Evolutionary conservation across 2,329 filamentous ascomycete species (phyloP), one percentile per base, ranked within the genome.

Genomic region (Ploettnerulaceae sp.): DNA sequence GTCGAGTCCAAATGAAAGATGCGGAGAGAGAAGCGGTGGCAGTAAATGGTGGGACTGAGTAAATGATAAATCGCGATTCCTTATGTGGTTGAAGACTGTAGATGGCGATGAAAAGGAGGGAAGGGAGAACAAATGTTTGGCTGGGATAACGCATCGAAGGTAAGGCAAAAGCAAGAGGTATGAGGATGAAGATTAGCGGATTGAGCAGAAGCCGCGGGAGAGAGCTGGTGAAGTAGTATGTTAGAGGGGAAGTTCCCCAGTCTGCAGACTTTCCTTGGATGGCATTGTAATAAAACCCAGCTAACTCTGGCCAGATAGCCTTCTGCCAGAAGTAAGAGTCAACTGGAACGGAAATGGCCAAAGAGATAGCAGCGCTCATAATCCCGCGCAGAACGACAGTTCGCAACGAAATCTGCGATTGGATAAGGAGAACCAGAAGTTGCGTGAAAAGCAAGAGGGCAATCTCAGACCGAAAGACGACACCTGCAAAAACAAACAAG

Each of bases 291-390:
- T 86, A 82, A 69, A 98, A 97, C 2, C 81, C 89, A 57, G 78
- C 80, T 51, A 94, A 79, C 66, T 98, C 93, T 1, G 93, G 90
- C 93, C 93, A 98, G 22, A 95, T 68, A 1, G 76, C 76, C 51
- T 77, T 79, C 61, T 91, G 89, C 93, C 91, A 98, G 70, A 97
- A 95, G 69, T 89, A 91, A 1, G 87, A 91, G 72, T 98, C 93
- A 25, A 95, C 66, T 2, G 81, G 75, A 11, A 95, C 72, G 0
- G 89, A 89, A 26, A 83, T 68, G 9, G 71, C 54, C 1, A 97
- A 74, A 1, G 86, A 84, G 34, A 84, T 68, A n/a, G 75, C 28
- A 12, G 82, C 77, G 18, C 88, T 84, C 5, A 73, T 65, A 12
- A 84, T 39, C 14, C 89, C 86, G 14, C 86, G 77, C 12, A 77